phyloP scores from a whole-genome alignment of 1,139 yeast species.

The Hansenula sp. region DNA sequence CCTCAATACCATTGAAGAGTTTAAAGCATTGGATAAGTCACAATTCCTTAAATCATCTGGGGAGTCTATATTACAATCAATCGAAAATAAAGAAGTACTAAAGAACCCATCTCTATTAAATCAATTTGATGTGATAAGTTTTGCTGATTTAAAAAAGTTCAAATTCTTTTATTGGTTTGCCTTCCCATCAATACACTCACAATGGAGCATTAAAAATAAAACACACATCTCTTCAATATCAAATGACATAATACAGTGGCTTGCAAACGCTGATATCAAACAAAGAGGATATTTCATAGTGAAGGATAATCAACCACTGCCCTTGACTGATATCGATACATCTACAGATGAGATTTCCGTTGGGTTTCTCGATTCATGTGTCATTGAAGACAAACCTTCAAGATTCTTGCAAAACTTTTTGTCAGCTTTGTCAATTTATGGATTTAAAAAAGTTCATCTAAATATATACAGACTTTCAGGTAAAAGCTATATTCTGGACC shows the following conservation, averaged over 20 bases:
- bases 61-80: conserved; percentile 23
- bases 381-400: conserved; percentile 46
- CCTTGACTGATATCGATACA: conserved; percentile 12
- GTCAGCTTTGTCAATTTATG: conserved; percentile 41
- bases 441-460: conserved; percentile 36
- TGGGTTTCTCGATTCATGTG: conserved; percentile 61
- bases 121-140: conserved; percentile 59
- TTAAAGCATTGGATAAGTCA: conserved; percentile 62
- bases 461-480: conserved; percentile 30
- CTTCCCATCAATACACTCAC: conserved; percentile 56
- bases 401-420: conserved; percentile 64
- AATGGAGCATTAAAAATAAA: conserved; percentile 30
- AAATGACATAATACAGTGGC: conserved; percentile 12
- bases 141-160: conserved; percentile 85
- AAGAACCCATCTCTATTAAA: conserved; percentile 36
- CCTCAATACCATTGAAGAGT: conserved; percentile 82
- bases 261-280: conserved; percentile 6
- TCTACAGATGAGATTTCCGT: conserved; percentile 25
- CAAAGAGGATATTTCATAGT: conserved; percentile 22
- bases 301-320: conserved; percentile 10
- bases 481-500: conserved; percentile 21
- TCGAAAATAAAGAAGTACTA: conserved; percentile 30
- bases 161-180: conserved; percentile 89
- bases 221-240: conserved; percentile 6
- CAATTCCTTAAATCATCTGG: conserved; percentile 48